Percentiles rank a stretch among this genome's conserved stretches.
Evolutionary conservation across 805 yeast genomes (phyloP).

Genomic region (Blastobotrys mokoenaii): DNA sequence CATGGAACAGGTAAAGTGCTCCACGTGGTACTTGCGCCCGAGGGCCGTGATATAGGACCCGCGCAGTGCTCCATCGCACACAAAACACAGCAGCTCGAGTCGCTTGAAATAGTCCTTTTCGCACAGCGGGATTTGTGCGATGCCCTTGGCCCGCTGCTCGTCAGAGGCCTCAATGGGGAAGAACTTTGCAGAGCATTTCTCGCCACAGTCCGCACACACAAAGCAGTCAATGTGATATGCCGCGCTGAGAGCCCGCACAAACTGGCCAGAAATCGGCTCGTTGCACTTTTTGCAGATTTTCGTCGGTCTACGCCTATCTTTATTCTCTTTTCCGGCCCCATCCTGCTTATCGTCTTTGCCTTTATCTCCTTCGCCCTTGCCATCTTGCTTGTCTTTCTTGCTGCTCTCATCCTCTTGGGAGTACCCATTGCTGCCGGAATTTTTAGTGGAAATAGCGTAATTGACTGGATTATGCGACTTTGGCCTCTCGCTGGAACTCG

Average conservation of each 20-base stretch:
- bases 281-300: conserved; percentile 45
- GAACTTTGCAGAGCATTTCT: conserved; percentile 75
- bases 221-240: conserved; percentile 86
- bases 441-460: no score
- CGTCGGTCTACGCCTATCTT: conserved; percentile 4
- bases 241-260: conserved; percentile 73
- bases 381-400: background rate
- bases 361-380: background rate
- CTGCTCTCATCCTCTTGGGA: no score
- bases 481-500: no score
- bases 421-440: no score
- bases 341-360: background rate
- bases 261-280: conserved; percentile 54
- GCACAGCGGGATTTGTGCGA: conserved; percentile 53
- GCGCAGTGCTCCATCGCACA: conserved; percentile 76
- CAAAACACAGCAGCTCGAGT: conserved; percentile 75
- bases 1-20: conserved; percentile 86
- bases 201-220: conserved; percentile 75
- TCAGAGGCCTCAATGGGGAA: conserved; percentile 59
- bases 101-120: conserved; percentile 88
- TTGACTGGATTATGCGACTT: no score
- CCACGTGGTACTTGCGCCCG: conserved; percentile 86
- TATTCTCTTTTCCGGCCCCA: background rate
- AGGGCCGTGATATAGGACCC: conserved; percentile 93
- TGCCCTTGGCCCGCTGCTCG: conserved; percentile 6